These are phyloP conservation scores for Rhizopogon vesiculosus DNA, from an alignment of 768 basidiomycete genomes.

Conservation along the genomic window DNA sequence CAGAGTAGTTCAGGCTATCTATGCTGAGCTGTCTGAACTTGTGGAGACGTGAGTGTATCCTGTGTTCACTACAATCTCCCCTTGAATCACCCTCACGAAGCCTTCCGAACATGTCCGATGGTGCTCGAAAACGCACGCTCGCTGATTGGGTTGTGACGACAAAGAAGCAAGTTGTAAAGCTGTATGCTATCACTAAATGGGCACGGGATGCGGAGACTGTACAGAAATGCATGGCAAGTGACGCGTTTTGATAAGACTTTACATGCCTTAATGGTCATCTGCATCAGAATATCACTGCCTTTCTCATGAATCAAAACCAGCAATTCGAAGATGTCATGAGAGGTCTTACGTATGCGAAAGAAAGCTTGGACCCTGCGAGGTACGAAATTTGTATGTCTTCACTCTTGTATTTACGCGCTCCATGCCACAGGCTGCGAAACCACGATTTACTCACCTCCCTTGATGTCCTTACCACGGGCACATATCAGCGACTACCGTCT, in stretches of 20 bases:
- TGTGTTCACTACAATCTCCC: conserved; percentile 2
- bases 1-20: conserved; percentile 72
- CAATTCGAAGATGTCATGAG: conserved; percentile 73
- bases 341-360: conserved; percentile 59
- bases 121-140: conserved; percentile 71
- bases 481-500: conserved; percentile 79
- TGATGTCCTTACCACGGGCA: conserved; percentile 82
- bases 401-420: neutral
- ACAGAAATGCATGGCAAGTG: conserved; percentile 78
- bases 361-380: conserved; percentile 77
- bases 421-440: conserved; percentile 67
- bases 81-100: conserved; percentile 24
- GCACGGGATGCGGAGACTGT: conserved; percentile 77
- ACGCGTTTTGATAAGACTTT: neutral
- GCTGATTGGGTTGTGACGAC: conserved; percentile 90
- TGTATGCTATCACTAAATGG: conserved; percentile 87
- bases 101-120: conserved; percentile 81
- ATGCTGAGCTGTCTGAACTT: conserved; percentile 76
- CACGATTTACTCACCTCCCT: conserved; percentile 91
- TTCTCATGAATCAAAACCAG: conserved; percentile 79
- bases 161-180: conserved; percentile 85
- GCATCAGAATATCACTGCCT: conserved; percentile 77
- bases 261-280: neutral
- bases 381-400: conserved; percentile 21
- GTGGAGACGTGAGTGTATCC: conserved; percentile 70